These are phyloP conservation scores for Sclerotiophoma versabilis DNA, from an alignment of 2,329 filamentous ascomycete genomes.

Conservation along the genomic window DNA sequence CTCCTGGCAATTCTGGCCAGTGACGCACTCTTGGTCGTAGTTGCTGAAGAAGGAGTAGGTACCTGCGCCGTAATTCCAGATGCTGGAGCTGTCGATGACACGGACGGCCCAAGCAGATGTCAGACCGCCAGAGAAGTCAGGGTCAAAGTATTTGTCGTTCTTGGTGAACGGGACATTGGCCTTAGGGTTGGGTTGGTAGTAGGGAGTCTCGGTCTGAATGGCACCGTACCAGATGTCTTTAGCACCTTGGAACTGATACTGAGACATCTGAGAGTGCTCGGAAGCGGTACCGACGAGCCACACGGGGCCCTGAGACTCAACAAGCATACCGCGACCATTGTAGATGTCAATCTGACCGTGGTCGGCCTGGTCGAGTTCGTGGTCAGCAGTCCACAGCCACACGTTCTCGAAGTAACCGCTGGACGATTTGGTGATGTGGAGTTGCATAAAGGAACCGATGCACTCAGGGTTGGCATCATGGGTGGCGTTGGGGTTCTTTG, in stretches of 20 bases:
- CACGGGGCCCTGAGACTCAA: constrained; percentile 77
- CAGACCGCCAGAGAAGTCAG: constrained; percentile 47
- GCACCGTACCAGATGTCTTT: constrained; percentile 68
- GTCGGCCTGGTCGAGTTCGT: constrained; percentile 79
- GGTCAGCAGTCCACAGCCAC: constrained; percentile 91
- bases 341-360: constrained; percentile 82
- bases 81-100: constrained; percentile 48
- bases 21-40: constrained; percentile 60
- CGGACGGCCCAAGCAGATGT: constrained; percentile 58
- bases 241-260: constrained; percentile 70
- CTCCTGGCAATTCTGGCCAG: constrained; percentile 58
- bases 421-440: constrained; percentile 62
- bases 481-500: constrained; percentile 73
- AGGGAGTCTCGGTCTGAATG: constrained; percentile 74
- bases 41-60: constrained; percentile 68
- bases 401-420: constrained; percentile 85
- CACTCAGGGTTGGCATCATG: constrained; percentile 71
- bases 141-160: constrained; percentile 54
- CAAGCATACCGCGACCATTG: constrained; percentile 82
- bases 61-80: constrained; percentile 58
- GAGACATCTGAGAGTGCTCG: constrained; percentile 74
- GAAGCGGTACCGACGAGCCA: constrained; percentile 76
- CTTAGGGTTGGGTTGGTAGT: constrained; percentile 71
- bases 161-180: constrained; percentile 64
- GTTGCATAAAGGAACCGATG: constrained; percentile 72